Base-by-base conservation (phyloP, 1,284 basidiomycete genomes). In the Cutaneotrichosporon curvatum region DNA sequence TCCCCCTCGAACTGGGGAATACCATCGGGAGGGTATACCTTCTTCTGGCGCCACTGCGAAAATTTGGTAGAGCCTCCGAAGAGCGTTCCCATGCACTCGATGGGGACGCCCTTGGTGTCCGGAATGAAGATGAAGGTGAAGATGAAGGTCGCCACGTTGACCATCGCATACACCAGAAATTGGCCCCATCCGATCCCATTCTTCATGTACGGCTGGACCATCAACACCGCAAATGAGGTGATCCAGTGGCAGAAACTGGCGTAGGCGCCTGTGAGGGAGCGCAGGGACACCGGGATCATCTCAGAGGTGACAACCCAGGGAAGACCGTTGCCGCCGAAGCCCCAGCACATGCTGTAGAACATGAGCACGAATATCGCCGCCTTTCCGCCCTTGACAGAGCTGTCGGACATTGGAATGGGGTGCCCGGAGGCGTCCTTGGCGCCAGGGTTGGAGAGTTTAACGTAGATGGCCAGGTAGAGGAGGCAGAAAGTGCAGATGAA, bases 91-190 rank as follows among this genome's bases (percentile, higher is more conserved):
- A 63, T 62, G 21, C 45, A 42, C 43, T 63, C 58, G 45, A 65
- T 58, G 3, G 63, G 61, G 18, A 61, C 52, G 20, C 54, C 62
- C 36, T 61, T 63, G 21, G 65, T 65, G 33, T 65, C 63, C 1
- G 63, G 65, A 15, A 63, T 55, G 50, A 55, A 57, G 43, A 67
- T 57, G 51, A 50, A 65, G 9, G 59, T 60, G 54, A 60, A 63
- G 16, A 61, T 19, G 30, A 55, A 47, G 4, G 61, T 63, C 14
- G 41, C 33, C 8, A 43, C 20, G 40, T 59, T 62, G 40, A 53
- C 56, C 9, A 45, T 37, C 10, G 56, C 59, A 44, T 63, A 71
- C 58, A 70, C 61, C 43, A 69, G 37, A 50, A 61, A 71, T 15
- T 41, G 42, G 11, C 61, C 61, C 46, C 55, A 65, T 18, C 43